Evolutionary conservation across 2,329 filamentous ascomycete genomes (phyloP).

Genomic region (Acephala macrosclerotiorum): DNA sequence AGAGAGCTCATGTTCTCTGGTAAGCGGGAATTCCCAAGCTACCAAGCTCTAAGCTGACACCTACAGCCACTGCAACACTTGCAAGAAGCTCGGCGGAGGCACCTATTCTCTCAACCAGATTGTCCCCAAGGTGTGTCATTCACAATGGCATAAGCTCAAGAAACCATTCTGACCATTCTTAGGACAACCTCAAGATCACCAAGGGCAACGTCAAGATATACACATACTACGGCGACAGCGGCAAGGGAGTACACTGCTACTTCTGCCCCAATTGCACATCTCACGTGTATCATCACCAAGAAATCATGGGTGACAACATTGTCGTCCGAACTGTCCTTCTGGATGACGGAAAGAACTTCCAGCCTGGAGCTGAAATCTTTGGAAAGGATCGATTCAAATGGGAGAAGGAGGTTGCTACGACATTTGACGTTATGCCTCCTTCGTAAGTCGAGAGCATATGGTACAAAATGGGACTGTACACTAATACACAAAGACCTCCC

Average conservation of each 20-base stretch:
- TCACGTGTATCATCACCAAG: slow-evolving; percentile 62
- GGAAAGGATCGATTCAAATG: slow-evolving; percentile 58
- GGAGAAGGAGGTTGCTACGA: slow-evolving; percentile 59
- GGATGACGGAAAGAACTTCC: slow-evolving; percentile 54
- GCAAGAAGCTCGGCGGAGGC: slow-evolving; percentile 72
- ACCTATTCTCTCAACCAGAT: slow-evolving; percentile 64
- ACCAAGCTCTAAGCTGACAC: slow-evolving; percentile 7
- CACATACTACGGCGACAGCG: slow-evolving; percentile 63
- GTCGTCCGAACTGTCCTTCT: slow-evolving; percentile 59
- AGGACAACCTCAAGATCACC: slow-evolving; percentile 56
- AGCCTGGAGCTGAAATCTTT: slow-evolving; percentile 60
- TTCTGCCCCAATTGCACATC: slow-evolving; percentile 63
- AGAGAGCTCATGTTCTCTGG: slow-evolving; percentile 51
- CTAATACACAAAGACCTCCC: neutral
- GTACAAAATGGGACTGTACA: neutral
- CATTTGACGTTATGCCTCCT: slow-evolving; percentile 54
- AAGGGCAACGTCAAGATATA: slow-evolving; percentile 58
- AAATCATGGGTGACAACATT: slow-evolving; percentile 58
- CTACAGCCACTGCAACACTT: slow-evolving; percentile 60
- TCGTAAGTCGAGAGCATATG: slow-evolving; percentile 22
- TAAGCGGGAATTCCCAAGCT: slow-evolving; percentile 21
- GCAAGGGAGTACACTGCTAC: slow-evolving; percentile 60
- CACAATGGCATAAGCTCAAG: neutral
- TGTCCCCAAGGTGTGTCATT: slow-evolving; percentile 14
- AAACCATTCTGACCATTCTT: slow-evolving; percentile 7